A percentile compares a stretch with the other conserved stretches of the same genome.
Conservation (phyloP, 345 rosid genomes). For the Balakata baccata region DNA sequence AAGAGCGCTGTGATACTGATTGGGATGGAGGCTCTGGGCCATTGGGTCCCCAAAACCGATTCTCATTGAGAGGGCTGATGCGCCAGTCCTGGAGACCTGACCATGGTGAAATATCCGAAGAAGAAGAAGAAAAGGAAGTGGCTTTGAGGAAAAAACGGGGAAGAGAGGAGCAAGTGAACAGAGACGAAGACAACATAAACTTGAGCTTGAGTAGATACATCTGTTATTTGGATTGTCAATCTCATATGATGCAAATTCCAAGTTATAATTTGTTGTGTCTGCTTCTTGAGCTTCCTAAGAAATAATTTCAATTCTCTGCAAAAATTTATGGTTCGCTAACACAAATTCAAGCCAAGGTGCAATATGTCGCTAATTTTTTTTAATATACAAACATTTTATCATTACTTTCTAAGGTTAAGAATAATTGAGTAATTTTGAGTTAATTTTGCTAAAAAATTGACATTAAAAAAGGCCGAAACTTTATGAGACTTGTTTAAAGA, state of each 20-base stretch:
- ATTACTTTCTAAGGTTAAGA: too few species aligned
- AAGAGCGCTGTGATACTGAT: neutral
- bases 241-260: neutral
- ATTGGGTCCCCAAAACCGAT: slow-evolving; percentile 70
- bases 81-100: slow-evolving; percentile 72
- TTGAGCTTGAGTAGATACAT: neutral
- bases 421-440: too few species aligned
- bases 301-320: too few species aligned
- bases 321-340: too few species aligned
- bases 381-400: too few species aligned
- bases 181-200: slow-evolving; percentile 1
- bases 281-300: too few species aligned
- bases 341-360: too few species aligned
- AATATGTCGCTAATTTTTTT: too few species aligned
- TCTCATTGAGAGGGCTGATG: slow-evolving; percentile 52
- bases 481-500: too few species aligned
- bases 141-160: slow-evolving; percentile 6
- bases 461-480: too few species aligned
- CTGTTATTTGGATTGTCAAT: neutral
- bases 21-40: slow-evolving; percentile 51
- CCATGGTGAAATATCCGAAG: slow-evolving; percentile 39
- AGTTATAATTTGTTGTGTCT: too few species aligned
- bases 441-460: too few species aligned
- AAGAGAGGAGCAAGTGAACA: slow-evolving; percentile 11
- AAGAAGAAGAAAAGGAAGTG: slow-evolving; percentile 28